Base-by-base conservation (phyloP, 106 monocot genomes). In the Acorus calamus region DNA sequence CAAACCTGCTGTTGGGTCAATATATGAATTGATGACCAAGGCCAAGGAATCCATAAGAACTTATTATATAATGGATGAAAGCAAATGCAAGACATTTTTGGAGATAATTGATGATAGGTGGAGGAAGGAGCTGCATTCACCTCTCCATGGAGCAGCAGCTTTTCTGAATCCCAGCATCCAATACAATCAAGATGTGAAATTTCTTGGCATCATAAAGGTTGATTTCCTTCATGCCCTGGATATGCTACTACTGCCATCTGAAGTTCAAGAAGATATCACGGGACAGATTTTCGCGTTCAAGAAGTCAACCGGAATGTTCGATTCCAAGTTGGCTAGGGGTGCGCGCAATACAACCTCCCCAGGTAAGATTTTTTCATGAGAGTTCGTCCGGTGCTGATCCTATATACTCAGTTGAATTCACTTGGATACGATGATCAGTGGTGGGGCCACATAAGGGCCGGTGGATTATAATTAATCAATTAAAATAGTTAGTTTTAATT, bases 11-110 rank as follows among this genome's bases (percentile, higher is more conserved):
- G 81, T 90, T 11, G 94, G 89, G 10, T 81, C 77, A 49, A 81
- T 94, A 53, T 94, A 89, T 54, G 94, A 90, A 61, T 87, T 80
- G 7, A 94, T 90, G 86, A 86, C 80, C 3, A 94, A 74, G 66
- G 86, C 81, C 12, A 94, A 82, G 60, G 94, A 94, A 11, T 89
- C 86, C n/a, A 84, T 94, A 54, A 69, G 94, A 52, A 90, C 89
- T 12, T 94, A 90, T 71, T 94, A 89, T 70, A 94, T 94, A 76
- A 90, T 94, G 89, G 94, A 94, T 55, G 94, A 94, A 64, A 55
- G 57, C n/a, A 94, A 94, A 70, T 87, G 89, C 71, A 84, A 87
- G 47, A 79, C 77, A 47, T 94, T 94, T 57, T 69, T 89, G 50
- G 89, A 94, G 51, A 86, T 94, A 48, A 81, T 94, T 5, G 93